Evolutionary conservation across 2,329 filamentous ascomycete species (phyloP).

Genomic region (Colletotrichum cuscutae): DNA sequence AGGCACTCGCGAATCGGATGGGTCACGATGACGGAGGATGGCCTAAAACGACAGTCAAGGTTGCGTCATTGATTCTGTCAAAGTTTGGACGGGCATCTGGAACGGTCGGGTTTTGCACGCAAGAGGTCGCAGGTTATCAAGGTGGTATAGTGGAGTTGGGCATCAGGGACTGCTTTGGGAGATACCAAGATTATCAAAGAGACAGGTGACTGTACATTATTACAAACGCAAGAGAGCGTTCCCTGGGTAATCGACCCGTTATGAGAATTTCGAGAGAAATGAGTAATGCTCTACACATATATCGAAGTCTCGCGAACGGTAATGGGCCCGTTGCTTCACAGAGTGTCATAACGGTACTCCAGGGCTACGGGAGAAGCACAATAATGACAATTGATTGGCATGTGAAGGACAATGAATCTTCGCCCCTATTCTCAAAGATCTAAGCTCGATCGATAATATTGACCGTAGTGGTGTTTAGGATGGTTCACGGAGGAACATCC

Average conservation of each 20-base stretch:
- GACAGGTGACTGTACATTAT: not conserved
- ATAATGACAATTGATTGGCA: not conserved
- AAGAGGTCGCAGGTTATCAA: not conserved
- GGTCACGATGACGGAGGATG: slow-evolving; percentile 1
- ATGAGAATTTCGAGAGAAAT: not conserved
- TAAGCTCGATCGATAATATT: no score
- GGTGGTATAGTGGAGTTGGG: slow-evolving; percentile 10
- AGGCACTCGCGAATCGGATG: not conserved
- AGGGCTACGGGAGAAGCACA: not conserved
- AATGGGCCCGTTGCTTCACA: not conserved
- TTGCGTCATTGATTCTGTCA: not conserved
- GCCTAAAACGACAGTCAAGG: not conserved
- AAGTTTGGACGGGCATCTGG: not conserved
- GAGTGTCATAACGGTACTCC: no score
- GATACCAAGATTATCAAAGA: slow-evolving; percentile 19
- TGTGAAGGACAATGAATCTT: not conserved
- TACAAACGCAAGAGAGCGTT: not conserved
- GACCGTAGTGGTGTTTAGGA: no score
- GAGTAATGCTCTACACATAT: not conserved
- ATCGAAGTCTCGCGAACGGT: not conserved
- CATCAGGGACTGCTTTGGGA: slow-evolving; percentile 15
- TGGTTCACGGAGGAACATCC: no score
- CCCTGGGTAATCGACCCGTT: not conserved
- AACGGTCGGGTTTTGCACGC: not conserved
- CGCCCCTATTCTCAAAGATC: no score